Evolutionary conservation across 2,329 filamentous ascomycete species (phyloP).

Genomic region (Rugonectria rugulosa): DNA sequence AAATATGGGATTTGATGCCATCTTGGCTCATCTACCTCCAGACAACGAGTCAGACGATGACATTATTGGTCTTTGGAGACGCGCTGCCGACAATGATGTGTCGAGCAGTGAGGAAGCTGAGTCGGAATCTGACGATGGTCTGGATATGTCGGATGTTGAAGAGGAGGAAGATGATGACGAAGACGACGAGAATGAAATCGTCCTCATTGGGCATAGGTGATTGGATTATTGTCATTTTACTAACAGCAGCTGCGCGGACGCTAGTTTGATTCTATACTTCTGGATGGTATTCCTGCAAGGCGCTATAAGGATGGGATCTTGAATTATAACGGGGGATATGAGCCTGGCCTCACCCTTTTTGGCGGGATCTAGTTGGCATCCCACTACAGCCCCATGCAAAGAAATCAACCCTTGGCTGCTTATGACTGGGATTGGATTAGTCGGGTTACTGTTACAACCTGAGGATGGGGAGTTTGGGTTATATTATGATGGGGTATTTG

Average conservation of each 20-base stretch:
- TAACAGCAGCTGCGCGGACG: not conserved
- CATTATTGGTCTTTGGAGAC: slow-evolving; percentile 65
- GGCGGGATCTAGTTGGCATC: too few species aligned
- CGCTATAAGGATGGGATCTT: slow-evolving; percentile 31
- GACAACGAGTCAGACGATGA: slow-evolving; percentile 61
- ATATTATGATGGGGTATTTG: not conserved
- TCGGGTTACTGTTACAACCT: not conserved
- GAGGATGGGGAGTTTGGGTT: slow-evolving; percentile 6
- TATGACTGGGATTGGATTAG: not conserved
- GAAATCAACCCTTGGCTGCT: not conserved
- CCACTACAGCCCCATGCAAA: slow-evolving; percentile 13
- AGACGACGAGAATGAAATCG: slow-evolving; percentile 59
- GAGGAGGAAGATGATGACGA: slow-evolving; percentile 59
- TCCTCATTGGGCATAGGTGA: slow-evolving; percentile 59
- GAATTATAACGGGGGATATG: slow-evolving; percentile 19
- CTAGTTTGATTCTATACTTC: slow-evolving; percentile 13
- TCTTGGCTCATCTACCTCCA: slow-evolving; percentile 37
- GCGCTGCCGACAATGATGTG: slow-evolving; percentile 53
- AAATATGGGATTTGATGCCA: slow-evolving; percentile 37
- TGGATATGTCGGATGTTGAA: slow-evolving; percentile 51
- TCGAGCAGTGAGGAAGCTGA: slow-evolving; percentile 54
- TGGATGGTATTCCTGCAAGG: slow-evolving; percentile 28
- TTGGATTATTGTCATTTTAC: not conserved
- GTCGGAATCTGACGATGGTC: slow-evolving; percentile 52
- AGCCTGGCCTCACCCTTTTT: slow-evolving; percentile 17